These are phyloP conservation scores for Saccharomycopsis sp. DNA, from an alignment of 805 yeast species.

Conservation along the genomic window DNA sequence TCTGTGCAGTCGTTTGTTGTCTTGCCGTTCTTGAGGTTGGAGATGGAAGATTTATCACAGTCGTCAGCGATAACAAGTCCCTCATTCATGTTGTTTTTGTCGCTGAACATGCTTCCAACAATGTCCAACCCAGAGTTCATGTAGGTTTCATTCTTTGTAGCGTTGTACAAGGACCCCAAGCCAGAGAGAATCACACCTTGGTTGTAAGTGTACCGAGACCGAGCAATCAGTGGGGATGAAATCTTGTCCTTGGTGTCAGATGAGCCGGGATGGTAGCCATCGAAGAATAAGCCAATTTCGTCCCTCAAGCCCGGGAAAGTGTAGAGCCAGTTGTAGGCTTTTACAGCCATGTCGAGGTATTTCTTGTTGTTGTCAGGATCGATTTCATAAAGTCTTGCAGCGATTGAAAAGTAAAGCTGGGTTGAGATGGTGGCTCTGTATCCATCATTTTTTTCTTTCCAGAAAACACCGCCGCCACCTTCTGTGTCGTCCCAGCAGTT, in stretches of 20 bases:
- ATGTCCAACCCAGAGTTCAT: conserved; percentile 1
- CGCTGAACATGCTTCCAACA: neutral
- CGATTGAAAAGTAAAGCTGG: neutral
- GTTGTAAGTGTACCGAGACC: neutral
- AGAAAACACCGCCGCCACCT: conserved; percentile 5
- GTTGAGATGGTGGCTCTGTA: conserved; percentile 4
- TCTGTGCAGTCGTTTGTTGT: neutral
- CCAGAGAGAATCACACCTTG: conserved; percentile 5
- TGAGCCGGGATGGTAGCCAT: conserved; percentile 1
- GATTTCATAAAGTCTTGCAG: neutral
- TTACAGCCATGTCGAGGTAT: neutral
- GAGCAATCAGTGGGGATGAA: too few relatives aligned
- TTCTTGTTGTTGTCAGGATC: neutral
- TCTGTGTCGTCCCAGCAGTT: neutral
- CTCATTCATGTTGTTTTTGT: neutral
- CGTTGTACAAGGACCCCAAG: conserved; percentile 2
- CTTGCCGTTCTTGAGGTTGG: neutral
- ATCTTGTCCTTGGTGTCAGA: neutral
- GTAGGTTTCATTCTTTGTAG: conserved; percentile 4
- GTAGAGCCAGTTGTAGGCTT: conserved; percentile 2
- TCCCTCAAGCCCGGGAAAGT: neutral
- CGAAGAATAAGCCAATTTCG: neutral
- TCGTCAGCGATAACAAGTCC: neutral
- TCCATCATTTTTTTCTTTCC: neutral
- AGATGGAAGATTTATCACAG: neutral